Conservation (phyloP, 768 basidiomycete species). For the Auriscalpium vulgare region DNA sequence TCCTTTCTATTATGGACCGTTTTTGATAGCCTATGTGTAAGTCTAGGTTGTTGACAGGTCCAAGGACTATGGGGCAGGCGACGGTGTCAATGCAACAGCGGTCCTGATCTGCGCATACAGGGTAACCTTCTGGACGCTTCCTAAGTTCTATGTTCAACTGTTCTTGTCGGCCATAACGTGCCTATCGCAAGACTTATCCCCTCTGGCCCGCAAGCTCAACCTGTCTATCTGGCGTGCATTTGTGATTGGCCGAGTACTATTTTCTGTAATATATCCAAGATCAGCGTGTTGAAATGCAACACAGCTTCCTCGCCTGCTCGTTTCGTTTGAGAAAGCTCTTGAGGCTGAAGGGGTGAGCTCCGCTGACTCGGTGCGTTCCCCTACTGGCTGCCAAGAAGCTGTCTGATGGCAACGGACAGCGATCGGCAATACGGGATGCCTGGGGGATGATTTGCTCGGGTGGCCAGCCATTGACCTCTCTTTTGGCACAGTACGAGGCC, state of each 20-base stretch:
- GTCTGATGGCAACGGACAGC: conserved; percentile 4
- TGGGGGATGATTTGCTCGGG: conserved; percentile 4
- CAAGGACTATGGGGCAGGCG: conserved; percentile 9
- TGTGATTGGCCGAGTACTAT: conserved; percentile 59
- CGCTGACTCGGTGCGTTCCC: conserved; percentile 48
- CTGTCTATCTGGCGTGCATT: conserved; percentile 61
- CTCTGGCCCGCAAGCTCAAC: conserved; percentile 22
- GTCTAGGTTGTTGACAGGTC: conserved; percentile 9
- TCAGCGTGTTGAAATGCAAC: neutral
- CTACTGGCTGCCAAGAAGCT: neutral
- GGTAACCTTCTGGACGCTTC: conserved; percentile 56
- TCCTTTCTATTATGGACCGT: neutral
- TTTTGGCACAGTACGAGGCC: conserved; percentile 9
- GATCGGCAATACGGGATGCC: conserved; percentile 11
- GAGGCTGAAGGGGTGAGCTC: conserved; percentile 43
- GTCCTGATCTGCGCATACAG: conserved; percentile 49
- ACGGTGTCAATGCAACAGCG: conserved; percentile 35
- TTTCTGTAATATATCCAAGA: neutral
- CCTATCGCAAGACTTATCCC: conserved; percentile 42
- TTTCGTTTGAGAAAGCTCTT: conserved; percentile 45
- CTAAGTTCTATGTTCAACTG: conserved; percentile 61
- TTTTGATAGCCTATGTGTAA: neutral
- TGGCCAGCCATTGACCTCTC: conserved; percentile 1
- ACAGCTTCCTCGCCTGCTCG: conserved; percentile 56
- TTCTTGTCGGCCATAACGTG: conserved; percentile 56